These are phyloP conservation scores for Ustilago loliicola DNA, from an alignment of 1,284 basidiomycete species.

Conservation along the genomic window DNA sequence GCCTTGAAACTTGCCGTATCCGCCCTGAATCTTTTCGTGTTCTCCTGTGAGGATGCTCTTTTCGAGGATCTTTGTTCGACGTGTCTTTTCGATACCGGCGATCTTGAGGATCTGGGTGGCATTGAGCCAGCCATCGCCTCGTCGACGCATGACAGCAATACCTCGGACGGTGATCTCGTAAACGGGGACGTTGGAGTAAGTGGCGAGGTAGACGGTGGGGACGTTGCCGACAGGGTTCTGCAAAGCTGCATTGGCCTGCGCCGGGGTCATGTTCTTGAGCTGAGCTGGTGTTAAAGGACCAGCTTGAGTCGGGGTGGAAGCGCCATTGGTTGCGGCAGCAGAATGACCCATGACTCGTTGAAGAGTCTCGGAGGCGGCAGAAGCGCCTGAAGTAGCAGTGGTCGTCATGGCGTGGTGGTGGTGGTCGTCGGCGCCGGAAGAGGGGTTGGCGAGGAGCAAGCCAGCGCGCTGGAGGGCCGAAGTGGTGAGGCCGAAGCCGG, in stretches of 20 bases:
- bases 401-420: constrained; percentile 9
- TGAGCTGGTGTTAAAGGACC: constrained; percentile 46
- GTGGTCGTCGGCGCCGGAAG: neutral
- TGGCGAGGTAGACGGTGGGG: constrained; percentile 68
- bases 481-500: constrained; percentile 35
- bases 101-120: constrained; percentile 99
- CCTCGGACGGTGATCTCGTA: constrained; percentile 80
- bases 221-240: constrained; percentile 50
- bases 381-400: constrained; percentile 29
- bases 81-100: constrained; percentile 96
- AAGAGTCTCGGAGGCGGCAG: constrained; percentile 44
- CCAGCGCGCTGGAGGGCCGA: constrained; percentile 46
- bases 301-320: constrained; percentile 25
- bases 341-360: constrained; percentile 48
- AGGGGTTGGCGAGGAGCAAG: constrained; percentile 21
- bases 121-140: constrained; percentile 90
- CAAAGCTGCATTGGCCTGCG: constrained; percentile 52
- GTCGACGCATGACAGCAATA: constrained; percentile 96
- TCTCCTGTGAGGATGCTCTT: constrained; percentile 95
- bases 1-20: constrained; percentile 99
- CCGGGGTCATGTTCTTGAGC: constrained; percentile 54
- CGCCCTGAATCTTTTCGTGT: constrained; percentile 99
- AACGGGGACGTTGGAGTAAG: constrained; percentile 72
- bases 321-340: constrained; percentile 32
- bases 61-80: constrained; percentile 96